A percentile compares a stretch with the other conserved stretches of the same genome.
Evolutionary conservation across 345 rosid species (phyloP).

Genomic region (Odontarrhena argentea): DNA sequence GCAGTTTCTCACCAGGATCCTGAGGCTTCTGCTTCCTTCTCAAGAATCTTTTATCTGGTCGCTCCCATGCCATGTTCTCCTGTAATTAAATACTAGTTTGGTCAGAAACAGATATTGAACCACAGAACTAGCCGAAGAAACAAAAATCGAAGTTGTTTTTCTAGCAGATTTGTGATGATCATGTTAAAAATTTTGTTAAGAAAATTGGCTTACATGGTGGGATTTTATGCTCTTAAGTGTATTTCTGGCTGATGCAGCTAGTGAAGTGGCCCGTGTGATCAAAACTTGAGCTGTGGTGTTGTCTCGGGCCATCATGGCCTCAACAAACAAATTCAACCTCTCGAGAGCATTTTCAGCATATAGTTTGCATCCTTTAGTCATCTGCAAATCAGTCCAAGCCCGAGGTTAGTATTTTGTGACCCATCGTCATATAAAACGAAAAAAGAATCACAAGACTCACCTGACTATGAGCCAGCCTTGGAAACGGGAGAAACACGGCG

Average conservation of each 20-base stretch:
- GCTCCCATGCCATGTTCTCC: constrained; percentile 61
- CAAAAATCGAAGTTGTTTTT: neutral
- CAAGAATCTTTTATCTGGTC: constrained; percentile 51
- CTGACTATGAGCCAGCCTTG: constrained; percentile 66
- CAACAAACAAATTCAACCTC: constrained; percentile 56
- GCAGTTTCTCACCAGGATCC: constrained; percentile 42
- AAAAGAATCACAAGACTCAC: constrained; percentile 33
- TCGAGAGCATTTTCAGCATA: constrained; percentile 65
- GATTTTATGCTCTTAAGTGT: constrained; percentile 48
- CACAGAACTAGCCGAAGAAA: neutral
- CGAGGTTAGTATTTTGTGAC: constrained; percentile 18
- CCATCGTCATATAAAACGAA: neutral
- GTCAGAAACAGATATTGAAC: constrained; percentile 21
- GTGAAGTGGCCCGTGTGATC: constrained; percentile 44
- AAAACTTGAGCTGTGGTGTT: constrained; percentile 49
- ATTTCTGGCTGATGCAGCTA: constrained; percentile 47
- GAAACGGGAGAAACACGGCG: constrained; percentile 72
- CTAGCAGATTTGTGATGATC: neutral
- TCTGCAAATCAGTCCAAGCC: constrained; percentile 46
- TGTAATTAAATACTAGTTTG: constrained; percentile 36
- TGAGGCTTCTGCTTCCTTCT: constrained; percentile 33
- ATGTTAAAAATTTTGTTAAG: neutral
- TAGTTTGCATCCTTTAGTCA: constrained; percentile 42
- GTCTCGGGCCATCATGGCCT: constrained; percentile 56
- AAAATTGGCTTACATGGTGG: constrained; percentile 48